Conservation (phyloP, 768 basidiomycete genomes). For the Suillus sp. region DNA sequence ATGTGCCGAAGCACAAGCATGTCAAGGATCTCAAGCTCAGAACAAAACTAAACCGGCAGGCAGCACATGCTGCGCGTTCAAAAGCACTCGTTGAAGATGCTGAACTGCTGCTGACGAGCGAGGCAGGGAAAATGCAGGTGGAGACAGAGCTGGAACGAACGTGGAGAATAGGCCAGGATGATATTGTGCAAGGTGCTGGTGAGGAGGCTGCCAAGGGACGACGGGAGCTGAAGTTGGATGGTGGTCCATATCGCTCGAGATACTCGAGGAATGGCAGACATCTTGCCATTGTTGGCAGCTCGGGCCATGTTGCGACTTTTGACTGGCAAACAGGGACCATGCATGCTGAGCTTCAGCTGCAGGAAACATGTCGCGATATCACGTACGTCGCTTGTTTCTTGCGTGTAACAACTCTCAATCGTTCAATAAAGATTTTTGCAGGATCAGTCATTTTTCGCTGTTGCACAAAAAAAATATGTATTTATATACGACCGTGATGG, state of each 20-base stretch:
- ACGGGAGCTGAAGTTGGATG: conserved; percentile 79
- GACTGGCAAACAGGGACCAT: conserved; percentile 89
- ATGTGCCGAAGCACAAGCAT: conserved; percentile 53
- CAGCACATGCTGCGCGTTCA: conserved; percentile 60
- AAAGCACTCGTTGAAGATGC: conserved; percentile 69
- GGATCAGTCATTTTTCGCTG: conserved; percentile 90
- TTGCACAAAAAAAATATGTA: conserved; percentile 94
- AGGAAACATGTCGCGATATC: conserved; percentile 91
- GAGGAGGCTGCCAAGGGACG: conserved; percentile 76
- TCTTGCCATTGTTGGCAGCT: conserved; percentile 79
- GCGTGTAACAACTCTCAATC: not conserved
- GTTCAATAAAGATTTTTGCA: conserved; percentile 71
- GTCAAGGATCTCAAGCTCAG: conserved; percentile 78
- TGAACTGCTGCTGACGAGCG: conserved; percentile 67
- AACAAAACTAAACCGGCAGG: conserved; percentile 63
- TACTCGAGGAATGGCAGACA: conserved; percentile 94
- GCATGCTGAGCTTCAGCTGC: conserved; percentile 85
- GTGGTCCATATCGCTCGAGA: conserved; percentile 80
- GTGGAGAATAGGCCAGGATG: conserved; percentile 84
- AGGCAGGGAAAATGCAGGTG: conserved; percentile 70
- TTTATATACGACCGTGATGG: conserved; percentile 96
- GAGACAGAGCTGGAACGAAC: conserved; percentile 86
- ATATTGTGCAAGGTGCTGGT: conserved; percentile 67
- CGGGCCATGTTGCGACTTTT: conserved; percentile 89
- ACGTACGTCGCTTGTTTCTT: conserved; percentile 53